Base-by-base conservation (phyloP, 108 stramenopile genomes). In the Pinguiococcus pyrenoidosus region DNA sequence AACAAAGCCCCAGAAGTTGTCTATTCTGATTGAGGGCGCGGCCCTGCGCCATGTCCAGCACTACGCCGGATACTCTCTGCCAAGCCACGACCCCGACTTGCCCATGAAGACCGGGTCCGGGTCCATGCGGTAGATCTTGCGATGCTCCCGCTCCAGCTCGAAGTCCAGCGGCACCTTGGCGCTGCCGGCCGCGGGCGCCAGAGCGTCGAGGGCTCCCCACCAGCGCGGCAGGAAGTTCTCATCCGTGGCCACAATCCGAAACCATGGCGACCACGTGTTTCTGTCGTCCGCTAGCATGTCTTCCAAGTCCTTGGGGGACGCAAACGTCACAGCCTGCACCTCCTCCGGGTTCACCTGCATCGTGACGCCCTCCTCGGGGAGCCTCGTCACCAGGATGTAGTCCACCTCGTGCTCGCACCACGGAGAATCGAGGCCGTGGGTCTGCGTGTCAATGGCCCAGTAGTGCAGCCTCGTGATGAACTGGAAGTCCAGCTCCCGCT, bases 321-420 rank as follows among this genome's bases (percentile, higher is more conserved):
- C 85, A 80, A 81, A 92, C 27, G 72, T 64, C 16, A 70, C 42
- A 23, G 55, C 87, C 32, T 72, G 68, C 1, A 94, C 89, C 66
- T 99, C 97, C 30, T 96, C 87, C 17, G 83, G 76, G 49, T 92
- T 79, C 0, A 83, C 85, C 3, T 68, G 55, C 16, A 94, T 34
- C 8, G 72, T 75, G 0, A 91, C 51, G 7, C 53, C 64, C 6
- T 67, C 53, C 49, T 80, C 83, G 59, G 51, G 51, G 24, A 87
- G 62, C 2, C 57, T 59, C 45, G 60, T 66, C 56, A 95, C 80
- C 9, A 61, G 54, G 12, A 70, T 66, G 56, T 70, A 70, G 59
- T 70, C 69, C 22, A 70, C 45, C 38, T 70, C 69, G 32, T 65
- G 64, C 56, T 70, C 69, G 7, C 69, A 66, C 63, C 64, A 70